A percentile compares a stretch with the other conserved stretches of the same genome.
phyloP scores from a whole-genome alignment of 2,329 filamentous ascomycete species.

The Cladosporium sp. region DNA sequence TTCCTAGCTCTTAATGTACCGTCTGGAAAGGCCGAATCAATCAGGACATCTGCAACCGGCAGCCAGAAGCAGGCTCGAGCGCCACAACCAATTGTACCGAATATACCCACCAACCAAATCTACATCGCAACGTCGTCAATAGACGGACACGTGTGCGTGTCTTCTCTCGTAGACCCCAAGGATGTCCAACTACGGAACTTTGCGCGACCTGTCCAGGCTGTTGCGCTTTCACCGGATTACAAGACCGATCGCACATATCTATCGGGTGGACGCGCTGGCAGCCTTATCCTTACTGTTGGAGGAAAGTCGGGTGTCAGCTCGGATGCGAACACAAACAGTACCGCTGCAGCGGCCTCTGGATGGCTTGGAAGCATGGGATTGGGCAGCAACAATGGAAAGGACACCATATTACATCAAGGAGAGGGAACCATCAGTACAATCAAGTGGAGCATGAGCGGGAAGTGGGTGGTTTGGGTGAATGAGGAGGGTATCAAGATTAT shows the following conservation, averaged over 20 bases:
- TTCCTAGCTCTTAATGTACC: conserved; percentile 1
- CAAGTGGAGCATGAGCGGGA: conserved; percentile 91
- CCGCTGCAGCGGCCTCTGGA: conserved; percentile 73
- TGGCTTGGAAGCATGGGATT: conserved; percentile 91
- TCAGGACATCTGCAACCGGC: conserved; percentile 2
- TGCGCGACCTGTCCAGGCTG: conserved; percentile 85
- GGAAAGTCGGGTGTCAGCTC: conserved; percentile 75
- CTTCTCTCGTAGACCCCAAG: conserved; percentile 81
- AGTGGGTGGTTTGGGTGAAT: conserved; percentile 92
- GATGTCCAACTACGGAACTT: conserved; percentile 94
- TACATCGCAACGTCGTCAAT: conserved; percentile 92
- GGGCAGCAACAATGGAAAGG: conserved; percentile 72
- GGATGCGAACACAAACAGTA: conserved; percentile 86
- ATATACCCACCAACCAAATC: conserved; percentile 84
- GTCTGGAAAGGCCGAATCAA: conserved; percentile 1
- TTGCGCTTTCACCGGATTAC: conserved; percentile 93
- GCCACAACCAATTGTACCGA: conserved; percentile 58
- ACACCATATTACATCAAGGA: conserved; percentile 84
- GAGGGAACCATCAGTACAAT: conserved; percentile 90
- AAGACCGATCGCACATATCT: conserved; percentile 86
- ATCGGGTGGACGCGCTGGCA: conserved; percentile 85
- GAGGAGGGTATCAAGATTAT: conserved; percentile 98
- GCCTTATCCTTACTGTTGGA: conserved; percentile 81
- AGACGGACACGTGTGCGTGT: conserved; percentile 92
- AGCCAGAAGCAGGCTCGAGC: conserved; percentile 7